phyloP scores from a whole-genome alignment of 2,329 filamentous ascomycete genomes.

The Aphanocladium album region DNA sequence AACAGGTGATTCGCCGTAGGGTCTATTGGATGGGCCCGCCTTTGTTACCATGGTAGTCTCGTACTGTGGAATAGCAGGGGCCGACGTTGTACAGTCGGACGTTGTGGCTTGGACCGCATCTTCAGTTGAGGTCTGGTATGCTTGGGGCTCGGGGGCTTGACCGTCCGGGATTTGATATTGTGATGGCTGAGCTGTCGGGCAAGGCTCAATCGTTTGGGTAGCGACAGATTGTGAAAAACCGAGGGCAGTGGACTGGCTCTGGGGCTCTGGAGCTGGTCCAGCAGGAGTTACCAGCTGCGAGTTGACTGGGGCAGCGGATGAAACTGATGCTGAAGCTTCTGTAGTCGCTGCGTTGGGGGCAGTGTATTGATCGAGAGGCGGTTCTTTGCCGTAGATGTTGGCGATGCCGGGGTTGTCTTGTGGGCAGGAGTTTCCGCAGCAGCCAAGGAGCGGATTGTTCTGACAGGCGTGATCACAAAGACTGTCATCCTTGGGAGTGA shows the following conservation, averaged over 20 bases:
- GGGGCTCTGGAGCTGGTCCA: slow-evolving; percentile 5
- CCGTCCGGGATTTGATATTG: slow-evolving; percentile 12
- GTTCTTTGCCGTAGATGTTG: slow-evolving; percentile 25
- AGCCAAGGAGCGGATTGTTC: slow-evolving; percentile 24
- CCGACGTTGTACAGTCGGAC: slow-evolving; percentile 1
- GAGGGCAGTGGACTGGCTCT: background rate
- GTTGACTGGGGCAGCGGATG: slow-evolving; percentile 7
- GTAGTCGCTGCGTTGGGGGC: slow-evolving; percentile 5
- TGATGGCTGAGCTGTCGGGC: background rate
- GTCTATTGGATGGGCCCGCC: slow-evolving; percentile 17
- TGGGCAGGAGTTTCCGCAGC: slow-evolving; percentile 30
- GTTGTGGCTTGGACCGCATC: slow-evolving; percentile 12
- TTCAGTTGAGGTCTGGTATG: slow-evolving; percentile 14
- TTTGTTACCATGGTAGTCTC: slow-evolving; percentile 21
- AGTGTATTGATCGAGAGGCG: slow-evolving; percentile 13
- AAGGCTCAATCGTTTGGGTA: slow-evolving; percentile 1
- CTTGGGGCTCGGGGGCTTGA: slow-evolving; percentile 15
- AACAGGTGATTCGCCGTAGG: slow-evolving; percentile 18
- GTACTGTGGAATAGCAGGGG: slow-evolving; percentile 16
- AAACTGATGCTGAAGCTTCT: slow-evolving; percentile 4
- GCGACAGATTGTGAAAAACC: slow-evolving; percentile 2
- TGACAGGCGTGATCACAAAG: slow-evolving; percentile 29
- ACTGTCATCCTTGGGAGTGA: slow-evolving; percentile 24
- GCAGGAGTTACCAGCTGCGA: slow-evolving; percentile 8
- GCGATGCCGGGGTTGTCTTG: slow-evolving; percentile 23